Evolutionary conservation across 1,284 basidiomycete genomes (phyloP), one percentile per base, ranked within the genome.

Genomic region (Trametes versicolor): DNA sequence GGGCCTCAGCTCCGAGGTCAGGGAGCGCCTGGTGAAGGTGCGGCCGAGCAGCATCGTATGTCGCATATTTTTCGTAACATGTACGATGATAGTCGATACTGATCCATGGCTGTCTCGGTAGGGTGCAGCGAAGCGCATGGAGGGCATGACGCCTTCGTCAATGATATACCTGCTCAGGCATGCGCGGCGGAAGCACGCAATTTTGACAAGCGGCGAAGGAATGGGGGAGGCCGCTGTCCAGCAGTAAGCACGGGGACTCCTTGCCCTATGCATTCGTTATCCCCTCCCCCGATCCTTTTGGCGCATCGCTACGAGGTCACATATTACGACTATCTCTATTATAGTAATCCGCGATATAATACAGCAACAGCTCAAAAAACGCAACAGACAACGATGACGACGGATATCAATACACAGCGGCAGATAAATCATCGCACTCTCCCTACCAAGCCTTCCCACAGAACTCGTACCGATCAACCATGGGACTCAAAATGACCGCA

Each of bases 61-160:
- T 80, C 23, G 37, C 59, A n/a, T 19, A 37, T 12, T 8, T 52
- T 13, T 67, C 10, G 17, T 19, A 37, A 57, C 41, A 32, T 56
- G 34, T 34, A 29, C 7, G 15, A 34, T 21, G 32, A 51, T 34
- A 17, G 12, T 13, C 12, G 17, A 27, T 21, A n/a, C 53, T 60
- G 45, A 66, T 60, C 47, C n/a, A n/a, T n/a, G n/a, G 48, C 19
- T 54, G n/a, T 25, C 54, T 32, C 15, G 29, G 15, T 48, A 94
- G 93, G 94, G 93, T 25, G 90, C 91, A 15, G 94, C 90, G 19
- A 94, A 94, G 74, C 81, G 94, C 37, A 94, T 95, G 88, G 93
- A 95, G 72, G 93, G 93, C 8, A 93, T 95, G 86, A 95, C 94
- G 8, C 92, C 93, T 2, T 83, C 88, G 0, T 87, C 87, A 0